These are phyloP conservation scores for Aphanomyces astaci DNA, from an alignment of 352 stramenopile species.

Conservation along the genomic window DNA sequence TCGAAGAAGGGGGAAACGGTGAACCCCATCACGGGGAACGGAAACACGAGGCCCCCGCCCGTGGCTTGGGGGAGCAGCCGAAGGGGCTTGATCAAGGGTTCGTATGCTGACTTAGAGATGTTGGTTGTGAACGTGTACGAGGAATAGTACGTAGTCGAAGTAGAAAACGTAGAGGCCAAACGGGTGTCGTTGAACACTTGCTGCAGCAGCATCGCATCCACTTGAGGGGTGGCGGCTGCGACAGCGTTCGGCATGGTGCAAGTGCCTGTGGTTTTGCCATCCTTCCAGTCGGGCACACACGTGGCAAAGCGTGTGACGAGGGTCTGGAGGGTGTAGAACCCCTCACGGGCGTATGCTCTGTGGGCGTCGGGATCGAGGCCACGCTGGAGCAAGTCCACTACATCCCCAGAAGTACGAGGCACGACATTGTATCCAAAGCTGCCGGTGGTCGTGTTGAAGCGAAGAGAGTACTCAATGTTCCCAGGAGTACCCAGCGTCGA, in stretches of 20 bases:
- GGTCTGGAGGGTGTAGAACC: conserved; percentile 46
- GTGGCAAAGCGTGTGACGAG: conserved; percentile 39
- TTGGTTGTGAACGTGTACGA: too few relatives aligned
- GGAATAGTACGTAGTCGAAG: too few relatives aligned
- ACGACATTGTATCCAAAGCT: conserved; percentile 26
- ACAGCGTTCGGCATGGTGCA: conserved; percentile 26
- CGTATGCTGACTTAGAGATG: neutral
- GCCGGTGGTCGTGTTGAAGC: conserved; percentile 39
- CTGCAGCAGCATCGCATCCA: conserved; percentile 26
- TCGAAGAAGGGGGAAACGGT: conserved; percentile 58
- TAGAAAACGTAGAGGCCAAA: too few relatives aligned
- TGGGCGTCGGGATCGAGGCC: conserved; percentile 26
- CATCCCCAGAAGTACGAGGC: conserved; percentile 27
- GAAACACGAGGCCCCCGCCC: conserved; percentile 6
- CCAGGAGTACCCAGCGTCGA: conserved; percentile 27
- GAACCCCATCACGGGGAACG: conserved; percentile 36
- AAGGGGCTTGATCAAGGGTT: neutral
- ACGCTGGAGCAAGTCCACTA: conserved; percentile 22
- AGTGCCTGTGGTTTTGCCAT: conserved; percentile 24
- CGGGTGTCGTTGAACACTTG: conserved; percentile 23
- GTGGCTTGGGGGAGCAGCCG: conserved; percentile 27
- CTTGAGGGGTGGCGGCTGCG: conserved; percentile 5
- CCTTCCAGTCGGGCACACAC: conserved; percentile 34
- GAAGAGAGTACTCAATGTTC: conserved; percentile 41
- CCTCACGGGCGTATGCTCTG: conserved; percentile 27